Evolutionary conservation across 164 flowering plant genomes (phyloP).

Genomic region (Sextonia rubra): DNA sequence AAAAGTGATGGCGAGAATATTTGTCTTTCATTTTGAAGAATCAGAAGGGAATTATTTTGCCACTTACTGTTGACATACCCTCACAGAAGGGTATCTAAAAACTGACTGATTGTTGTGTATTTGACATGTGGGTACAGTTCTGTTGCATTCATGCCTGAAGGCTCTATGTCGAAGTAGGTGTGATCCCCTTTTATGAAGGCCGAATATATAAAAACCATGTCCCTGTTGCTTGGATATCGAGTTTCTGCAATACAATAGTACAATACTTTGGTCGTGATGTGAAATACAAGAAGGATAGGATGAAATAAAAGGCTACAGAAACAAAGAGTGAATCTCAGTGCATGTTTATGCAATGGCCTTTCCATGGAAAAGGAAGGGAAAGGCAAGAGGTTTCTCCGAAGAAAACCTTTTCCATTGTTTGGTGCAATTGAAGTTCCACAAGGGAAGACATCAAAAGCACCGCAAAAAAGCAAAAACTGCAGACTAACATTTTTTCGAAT

Average conservation of each 20-base stretch:
- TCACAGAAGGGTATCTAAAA: conserved; percentile 46
- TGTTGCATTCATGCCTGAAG: conserved; percentile 57
- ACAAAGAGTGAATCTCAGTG: not conserved
- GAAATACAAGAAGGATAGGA: not conserved
- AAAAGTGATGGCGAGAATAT: not conserved
- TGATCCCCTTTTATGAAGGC: conserved; percentile 82
- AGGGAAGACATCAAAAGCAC: too few species aligned
- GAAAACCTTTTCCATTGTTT: too few species aligned
- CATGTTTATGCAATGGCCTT: too few species aligned
- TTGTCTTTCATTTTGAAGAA: not conserved
- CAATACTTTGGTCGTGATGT: not conserved
- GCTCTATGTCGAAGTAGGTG: conserved; percentile 59
- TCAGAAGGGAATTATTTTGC: not conserved
- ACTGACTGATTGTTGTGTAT: conserved; percentile 65
- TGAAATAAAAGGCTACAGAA: not conserved
- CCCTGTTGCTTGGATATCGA: conserved; percentile 63
- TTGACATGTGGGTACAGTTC: conserved; percentile 60
- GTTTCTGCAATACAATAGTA: conserved; percentile 45
- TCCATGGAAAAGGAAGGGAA: too few species aligned
- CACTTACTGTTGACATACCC: not conserved
- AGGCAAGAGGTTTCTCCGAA: too few species aligned
- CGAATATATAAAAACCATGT: conserved; percentile 61
- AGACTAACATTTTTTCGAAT: too few species aligned
- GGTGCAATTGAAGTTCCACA: too few species aligned
- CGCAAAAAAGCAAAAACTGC: too few species aligned